Base-by-base conservation (phyloP, 257 asterid genomes). In the Henckelia pumila region DNA sequence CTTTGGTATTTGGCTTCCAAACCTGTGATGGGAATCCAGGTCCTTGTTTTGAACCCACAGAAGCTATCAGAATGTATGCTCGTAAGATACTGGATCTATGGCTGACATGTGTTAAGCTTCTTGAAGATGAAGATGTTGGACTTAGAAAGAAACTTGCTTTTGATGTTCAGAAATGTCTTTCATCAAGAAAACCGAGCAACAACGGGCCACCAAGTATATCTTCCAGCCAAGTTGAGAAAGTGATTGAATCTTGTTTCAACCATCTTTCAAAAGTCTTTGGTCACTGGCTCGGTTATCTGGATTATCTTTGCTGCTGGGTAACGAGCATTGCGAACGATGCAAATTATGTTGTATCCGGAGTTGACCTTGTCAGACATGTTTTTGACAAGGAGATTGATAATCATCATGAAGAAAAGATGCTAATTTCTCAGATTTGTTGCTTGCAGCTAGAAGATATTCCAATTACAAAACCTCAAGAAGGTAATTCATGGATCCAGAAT, bases 301-400 rank as follows among this genome's bases (percentile, higher is more conserved):
- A 91, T 65, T 74, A 67, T 74, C 89, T 93, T 65, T 93, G 94
- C 83, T 70, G 73, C 59, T 86, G 91, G 90, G 83, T 86, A 62
- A 55, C 80, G 10, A 80, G 67, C 72, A 63, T 89, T 37, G 89
- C 86, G 14, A 85, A 82, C 75, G 61, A 73, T 61, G 80, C 81
- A 22, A 78, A 66, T 56, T 77, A 76, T 60, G 56, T 59, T 26
- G 76, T 79, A 19, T 73, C 91, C 4, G 84, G 71, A 33, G 97
- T 91, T 68, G 95, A 90, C 80, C 89, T 88, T 14, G 90, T 93
- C 23, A 88, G 95, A 33, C 85, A 88, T 1, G 96, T 93, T 68
- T 93, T 93, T 52, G 99, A 93, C 88, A 93, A 90, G 81, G 99
- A 93, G 84, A 88, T 90, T 5, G 99, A 93, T 68, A 93, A 93